Base-by-base conservation (phyloP, 768 basidiomycete genomes). In the Phanerochaete sordida region DNA sequence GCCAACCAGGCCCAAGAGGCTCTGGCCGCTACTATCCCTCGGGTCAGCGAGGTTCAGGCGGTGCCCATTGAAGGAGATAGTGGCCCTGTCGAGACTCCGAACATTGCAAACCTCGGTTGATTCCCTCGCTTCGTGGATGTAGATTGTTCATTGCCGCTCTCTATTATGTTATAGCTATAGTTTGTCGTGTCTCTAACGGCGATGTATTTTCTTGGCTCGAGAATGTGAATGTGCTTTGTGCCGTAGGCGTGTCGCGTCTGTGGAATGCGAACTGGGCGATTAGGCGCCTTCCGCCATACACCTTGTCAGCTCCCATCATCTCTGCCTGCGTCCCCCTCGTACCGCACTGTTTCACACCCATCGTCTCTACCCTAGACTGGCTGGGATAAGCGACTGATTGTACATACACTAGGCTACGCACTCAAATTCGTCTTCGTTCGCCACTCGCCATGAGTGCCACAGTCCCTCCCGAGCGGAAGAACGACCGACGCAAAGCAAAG, bases 21-120 rank as follows among this genome's bases (percentile, higher is more conserved):
- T 49, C 62, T 89, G 60, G 83, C 83, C 9, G 82, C 82, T 21
- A 85, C 79, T 0, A 81, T 87, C 5, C 76, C 83, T 31, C 68
- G 80, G 12, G 76, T 81, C 11, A 80, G 66, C 52, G 85, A 86
- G 68, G 85, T 88, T 12, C 76, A 74, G 13, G 75, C 73, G 28
- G 70, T 76, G 27, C 68, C 75, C 28, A 67, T 82, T 63, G 84
- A 85, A 21, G 81, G 80, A 9, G 81, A 80, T 16, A 72, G 69
- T 35, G 88, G 82, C 1, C 88, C 87, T 1, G 68, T 86, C n/a
- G 50, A 39, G 16, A 53, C 50, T 21, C 52, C 61, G 2, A 58
- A 24, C 24, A 58, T 62, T 52, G 61, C 57, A 4, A 57, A 48
- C 37, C 46, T 62, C 8, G 50, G 56, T 12, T 62, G 57, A 62